A percentile compares a stretch with the other conserved stretches of the same genome.
phyloP scores from a whole-genome alignment of 371 early-diverging fungal species.

The Mucor lusitanicus region DNA sequence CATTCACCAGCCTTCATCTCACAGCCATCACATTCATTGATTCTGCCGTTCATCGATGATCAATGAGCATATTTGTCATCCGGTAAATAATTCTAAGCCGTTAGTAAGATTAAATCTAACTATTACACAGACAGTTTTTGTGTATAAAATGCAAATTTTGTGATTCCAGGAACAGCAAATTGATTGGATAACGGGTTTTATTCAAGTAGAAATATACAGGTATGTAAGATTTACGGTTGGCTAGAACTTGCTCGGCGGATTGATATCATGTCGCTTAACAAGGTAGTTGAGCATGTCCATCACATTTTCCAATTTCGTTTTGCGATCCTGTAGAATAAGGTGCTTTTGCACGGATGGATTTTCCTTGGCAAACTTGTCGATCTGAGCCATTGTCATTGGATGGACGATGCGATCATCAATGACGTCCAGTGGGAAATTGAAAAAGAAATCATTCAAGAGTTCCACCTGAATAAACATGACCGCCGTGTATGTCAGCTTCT shows the following conservation, averaged over 20 bases:
- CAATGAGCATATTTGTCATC: not conserved
- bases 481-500: slow-evolving; percentile 89
- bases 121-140: not conserved
- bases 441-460: slow-evolving; percentile 94
- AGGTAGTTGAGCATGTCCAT: slow-evolving; percentile 71
- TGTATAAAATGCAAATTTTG: too few relatives aligned
- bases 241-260: not conserved
- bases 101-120: not conserved
- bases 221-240: too few relatives aligned
- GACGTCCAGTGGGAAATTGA: slow-evolving; percentile 91
- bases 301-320: slow-evolving; percentile 81
- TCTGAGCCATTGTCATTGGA: slow-evolving; percentile 64
- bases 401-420: slow-evolving; percentile 80
- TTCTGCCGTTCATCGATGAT: too few relatives aligned
- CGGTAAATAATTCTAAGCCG: not conserved
- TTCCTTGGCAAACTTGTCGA: slow-evolving; percentile 85
- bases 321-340: slow-evolving; percentile 80
- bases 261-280: slow-evolving; percentile 50
- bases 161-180: not conserved
- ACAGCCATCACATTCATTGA: not conserved
- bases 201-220: not conserved
- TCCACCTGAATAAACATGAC: slow-evolving; percentile 97
- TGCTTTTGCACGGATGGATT: slow-evolving; percentile 84
- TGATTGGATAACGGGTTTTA: not conserved
- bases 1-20: not conserved